Evolutionary conservation across 129 eudicot species (phyloP), one percentile per base, ranked within the genome.

Genomic region (Chrysanthemum seticuspe): DNA sequence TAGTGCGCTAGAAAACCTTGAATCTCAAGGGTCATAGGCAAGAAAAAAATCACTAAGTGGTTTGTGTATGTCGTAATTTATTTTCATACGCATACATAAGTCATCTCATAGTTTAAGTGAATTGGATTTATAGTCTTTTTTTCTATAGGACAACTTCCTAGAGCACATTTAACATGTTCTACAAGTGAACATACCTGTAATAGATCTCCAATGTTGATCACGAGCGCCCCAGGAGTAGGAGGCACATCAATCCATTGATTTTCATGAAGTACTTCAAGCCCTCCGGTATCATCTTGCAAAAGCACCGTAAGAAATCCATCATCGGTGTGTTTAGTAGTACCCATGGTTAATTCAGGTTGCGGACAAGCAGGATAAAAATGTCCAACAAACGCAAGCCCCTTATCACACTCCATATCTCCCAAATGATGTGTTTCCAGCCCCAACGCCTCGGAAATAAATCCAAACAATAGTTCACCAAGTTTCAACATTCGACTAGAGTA

Each of bases 341-440:
- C 90, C 31, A 86, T 49, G 3, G 90, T 74, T 62, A 76, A 57
- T 0, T 83, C 72, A 27, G 90, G 90, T 40, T 86, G 79, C 11
- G 85, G 90, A 67, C 90, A 86, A 49, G 90, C 74, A 9, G 87
- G 90, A 13, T 86, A 86, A 52, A n/a, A 86, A 54, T 86, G 83
- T 9, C 78, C 72, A 0, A 59, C 2, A 13, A 79, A 36, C 2
- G 13, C 1, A 3, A 64, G 59, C 49, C 87, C 86, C 36, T 82
- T 53, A 40, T 68, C 78, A 61, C 83, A 80, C 51, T 58, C 85
- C 73, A 80, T 0, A 48, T 78, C 78, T 0, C 6, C 48, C 0
- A 91, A 45, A 48, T 82, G 70, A 61, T 59, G 64, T 8, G 76
- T 19, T 1, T 79, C 64, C n/a, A 90, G 82, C 23, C 85, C 91